phyloP scores from a whole-genome alignment of 1,284 basidiomycete genomes.

The Ustilago nuda region DNA sequence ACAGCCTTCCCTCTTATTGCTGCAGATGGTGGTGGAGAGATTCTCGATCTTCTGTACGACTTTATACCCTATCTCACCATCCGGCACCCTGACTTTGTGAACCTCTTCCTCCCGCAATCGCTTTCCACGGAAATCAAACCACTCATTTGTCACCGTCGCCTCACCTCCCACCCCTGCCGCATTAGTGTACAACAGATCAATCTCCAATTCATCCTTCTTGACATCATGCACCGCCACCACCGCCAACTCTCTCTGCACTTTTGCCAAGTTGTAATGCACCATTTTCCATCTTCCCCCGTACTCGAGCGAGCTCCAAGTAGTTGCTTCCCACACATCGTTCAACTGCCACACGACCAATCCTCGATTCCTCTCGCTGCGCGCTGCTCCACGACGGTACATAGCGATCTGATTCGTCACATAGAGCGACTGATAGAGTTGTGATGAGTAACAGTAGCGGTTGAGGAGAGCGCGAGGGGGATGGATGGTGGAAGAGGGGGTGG shows the following conservation, averaged over 20 bases:
- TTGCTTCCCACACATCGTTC: slow-evolving; percentile 78
- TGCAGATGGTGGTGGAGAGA: not conserved
- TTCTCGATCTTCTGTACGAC: slow-evolving; percentile 2
- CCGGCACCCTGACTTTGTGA: not conserved
- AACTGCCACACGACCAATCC: slow-evolving; percentile 77
- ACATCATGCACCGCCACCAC: slow-evolving; percentile 73
- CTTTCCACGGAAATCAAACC: slow-evolving; percentile 20
- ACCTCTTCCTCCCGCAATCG: not conserved
- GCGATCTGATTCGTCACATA: slow-evolving; percentile 74
- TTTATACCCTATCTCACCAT: slow-evolving; percentile 1
- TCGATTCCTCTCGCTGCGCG: slow-evolving; percentile 76
- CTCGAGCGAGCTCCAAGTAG: slow-evolving; percentile 76
- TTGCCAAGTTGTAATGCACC: slow-evolving; percentile 71
- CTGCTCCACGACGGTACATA: slow-evolving; percentile 76
- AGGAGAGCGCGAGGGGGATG: not conserved
- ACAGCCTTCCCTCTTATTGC: slow-evolving; percentile 1
- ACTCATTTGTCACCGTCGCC: slow-evolving; percentile 14
- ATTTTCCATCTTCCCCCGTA: slow-evolving; percentile 77
- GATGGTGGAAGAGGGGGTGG: slow-evolving; percentile 7
- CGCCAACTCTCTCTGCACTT: slow-evolving; percentile 73
- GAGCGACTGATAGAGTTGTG: slow-evolving; percentile 47
- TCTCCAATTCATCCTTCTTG: slow-evolving; percentile 73
- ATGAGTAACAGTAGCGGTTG: slow-evolving; percentile 38
- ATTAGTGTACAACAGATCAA: slow-evolving; percentile 69
- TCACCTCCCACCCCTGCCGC: not conserved